phyloP scores from a whole-genome alignment of 192 early-diverging fungal genomes.

The Cladochytrium replicatum region DNA sequence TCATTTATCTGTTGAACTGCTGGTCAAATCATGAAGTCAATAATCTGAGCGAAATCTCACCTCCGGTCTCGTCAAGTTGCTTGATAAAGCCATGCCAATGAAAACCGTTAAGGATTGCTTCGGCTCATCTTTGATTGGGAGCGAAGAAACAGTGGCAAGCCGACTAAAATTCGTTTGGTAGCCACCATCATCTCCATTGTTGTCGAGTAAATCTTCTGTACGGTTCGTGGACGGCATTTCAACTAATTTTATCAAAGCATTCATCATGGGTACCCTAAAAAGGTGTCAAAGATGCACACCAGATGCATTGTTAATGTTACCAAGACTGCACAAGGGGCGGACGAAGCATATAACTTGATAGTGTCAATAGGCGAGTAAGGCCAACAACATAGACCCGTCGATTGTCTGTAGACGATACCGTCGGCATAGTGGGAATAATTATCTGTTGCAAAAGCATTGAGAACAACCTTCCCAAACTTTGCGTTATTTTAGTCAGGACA shows the following conservation, averaged over 20 bases:
- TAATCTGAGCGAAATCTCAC: no score
- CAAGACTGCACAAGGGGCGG: neutral
- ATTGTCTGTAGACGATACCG: slow-evolving; percentile 43
- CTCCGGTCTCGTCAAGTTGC: no score
- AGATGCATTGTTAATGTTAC: neutral
- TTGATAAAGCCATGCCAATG: no score
- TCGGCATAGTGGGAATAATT: slow-evolving; percentile 56
- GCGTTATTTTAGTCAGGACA: neutral
- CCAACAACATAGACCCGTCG: slow-evolving; percentile 55
- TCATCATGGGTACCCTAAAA: neutral
- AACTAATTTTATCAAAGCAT: slow-evolving; percentile 12
- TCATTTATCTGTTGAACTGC: no score
- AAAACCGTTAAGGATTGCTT: no score
- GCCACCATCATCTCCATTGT: slow-evolving; percentile 2
- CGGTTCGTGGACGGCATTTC: slow-evolving; percentile 14
- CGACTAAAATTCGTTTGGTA: slow-evolving; percentile 14
- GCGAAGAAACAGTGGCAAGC: slow-evolving; percentile 12
- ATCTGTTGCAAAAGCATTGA: slow-evolving; percentile 47
- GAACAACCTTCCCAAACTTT: slow-evolving; percentile 46
- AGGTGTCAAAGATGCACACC: neutral
- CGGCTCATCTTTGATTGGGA: no score
- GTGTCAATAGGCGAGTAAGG: slow-evolving; percentile 51
- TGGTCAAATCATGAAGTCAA: no score
- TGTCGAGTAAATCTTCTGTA: slow-evolving; percentile 9
- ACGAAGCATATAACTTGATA: slow-evolving; percentile 38